Base-by-base conservation (phyloP, 2,329 filamentous ascomycete species). In the Orbilia oligospora region DNA sequence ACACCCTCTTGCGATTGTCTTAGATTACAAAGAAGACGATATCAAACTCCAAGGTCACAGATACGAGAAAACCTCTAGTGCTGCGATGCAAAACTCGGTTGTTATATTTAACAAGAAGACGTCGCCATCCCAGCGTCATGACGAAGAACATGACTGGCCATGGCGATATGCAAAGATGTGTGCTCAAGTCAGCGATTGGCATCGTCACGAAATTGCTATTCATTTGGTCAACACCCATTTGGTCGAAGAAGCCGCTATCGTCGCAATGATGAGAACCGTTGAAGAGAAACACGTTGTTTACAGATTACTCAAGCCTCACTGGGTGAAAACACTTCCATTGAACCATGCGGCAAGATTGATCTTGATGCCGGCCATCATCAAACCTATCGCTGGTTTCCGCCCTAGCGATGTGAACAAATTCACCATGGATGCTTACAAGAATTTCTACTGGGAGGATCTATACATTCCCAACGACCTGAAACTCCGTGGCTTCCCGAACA, bases 121-220 rank as follows among this genome's bases (percentile, higher is more conserved):
- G n/a, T 80, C 78, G 0, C 84, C 86, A 0, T 77, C 80, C 0
- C 83, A 84, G 49, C 76, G 82, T 0, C 81, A 79, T 1, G 78
- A 75, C 27, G 85, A 87, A 77, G 53, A 76, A 24, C 84, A 82
- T 0, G 87, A 88, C 82, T 88, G 86, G 86, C 84, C 86, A 0
- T 88, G 87, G 87, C 83, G 87, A 56, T 88, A 87, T 80, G 87
- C 87, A 18, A 88, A 88, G 82, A 87, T 85, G 0, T 87, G 86
- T 56, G 85, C 84, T 0, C 87, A 87, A 75, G 83, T 84, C 0
- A 84, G 85, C 0, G 87, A 88, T 81, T 88, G 87, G 87, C 81
- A 84, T 65, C 83, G 85, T 4, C 87, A 88, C 76, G 86, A 88
- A 80, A 78, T 87, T 16, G 82, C 82, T 3, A 84, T 87, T 1